Evolutionary conservation across 192 early-diverging fungal genomes (phyloP).

Genomic region (Coemansia sp.): DNA sequence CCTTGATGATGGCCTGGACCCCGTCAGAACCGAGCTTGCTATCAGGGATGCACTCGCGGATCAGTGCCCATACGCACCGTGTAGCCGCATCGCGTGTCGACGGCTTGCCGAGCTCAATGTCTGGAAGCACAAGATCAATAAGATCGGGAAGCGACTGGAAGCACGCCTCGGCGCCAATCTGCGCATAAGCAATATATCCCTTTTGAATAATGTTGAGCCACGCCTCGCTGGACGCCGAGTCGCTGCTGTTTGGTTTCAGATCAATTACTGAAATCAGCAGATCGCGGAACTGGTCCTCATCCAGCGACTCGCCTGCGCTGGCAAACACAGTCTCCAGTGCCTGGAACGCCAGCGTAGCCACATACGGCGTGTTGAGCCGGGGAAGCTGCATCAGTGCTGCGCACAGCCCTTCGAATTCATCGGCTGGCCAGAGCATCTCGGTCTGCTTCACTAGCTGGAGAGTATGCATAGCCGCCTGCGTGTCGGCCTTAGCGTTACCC

Average conservation of each 20-base stretch:
- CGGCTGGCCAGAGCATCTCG: constrained; percentile 58
- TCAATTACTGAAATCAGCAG: constrained; percentile 62
- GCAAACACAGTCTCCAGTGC: constrained; percentile 37
- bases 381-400: constrained; percentile 75
- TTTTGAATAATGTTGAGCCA: constrained; percentile 82
- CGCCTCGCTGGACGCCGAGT: constrained; percentile 73
- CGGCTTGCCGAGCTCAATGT: constrained; percentile 63
- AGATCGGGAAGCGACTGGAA: constrained; percentile 57
- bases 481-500: constrained; percentile 55
- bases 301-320: constrained; percentile 40
- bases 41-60: constrained; percentile 73
- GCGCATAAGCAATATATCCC: constrained; percentile 70
- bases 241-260: constrained; percentile 81
- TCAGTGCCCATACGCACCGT: constrained; percentile 66
- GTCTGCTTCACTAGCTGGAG: constrained; percentile 70
- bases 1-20: constrained; percentile 55
- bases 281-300: constrained; percentile 56
- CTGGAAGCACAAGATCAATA: constrained; percentile 64
- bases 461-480: constrained; percentile 62
- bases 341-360: constrained; percentile 68
- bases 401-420: constrained; percentile 65
- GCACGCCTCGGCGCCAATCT: constrained; percentile 54
- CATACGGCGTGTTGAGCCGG: constrained; percentile 71
- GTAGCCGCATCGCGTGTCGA: constrained; percentile 65
- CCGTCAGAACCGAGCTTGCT: constrained; percentile 67